phyloP scores from a whole-genome alignment of 2,329 filamentous ascomycete species.

The Talaromyces sp. region DNA sequence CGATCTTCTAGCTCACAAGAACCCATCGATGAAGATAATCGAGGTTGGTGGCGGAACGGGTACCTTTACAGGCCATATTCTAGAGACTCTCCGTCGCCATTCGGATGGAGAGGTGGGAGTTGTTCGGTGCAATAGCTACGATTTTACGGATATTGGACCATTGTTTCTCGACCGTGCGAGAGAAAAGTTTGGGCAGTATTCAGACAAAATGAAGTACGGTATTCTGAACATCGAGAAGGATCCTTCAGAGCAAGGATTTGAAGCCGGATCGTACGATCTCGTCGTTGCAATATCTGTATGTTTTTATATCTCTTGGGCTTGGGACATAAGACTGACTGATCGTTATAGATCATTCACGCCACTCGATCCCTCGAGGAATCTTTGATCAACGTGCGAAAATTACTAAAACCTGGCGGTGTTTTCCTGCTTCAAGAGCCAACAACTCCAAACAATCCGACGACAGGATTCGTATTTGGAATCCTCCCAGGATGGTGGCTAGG shows the following conservation, averaged over 20 bases:
- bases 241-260: neutral
- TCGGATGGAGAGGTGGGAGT: neutral
- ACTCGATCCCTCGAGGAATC: neutral
- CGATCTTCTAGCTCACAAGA: constrained; percentile 27
- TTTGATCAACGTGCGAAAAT: neutral
- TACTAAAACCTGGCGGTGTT: neutral
- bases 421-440: neutral
- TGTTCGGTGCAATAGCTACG: neutral
- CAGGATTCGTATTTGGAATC: neutral
- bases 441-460: neutral
- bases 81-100: neutral
- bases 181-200: neutral
- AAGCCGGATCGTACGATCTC: neutral
- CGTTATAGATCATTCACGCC: neutral
- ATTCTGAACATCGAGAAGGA: neutral
- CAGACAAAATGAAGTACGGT: neutral
- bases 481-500: neutral
- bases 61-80: neutral
- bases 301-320: neutral
- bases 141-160: neutral
- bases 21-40: constrained; percentile 44
- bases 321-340: neutral
- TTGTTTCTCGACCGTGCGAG: neutral
- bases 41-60: constrained; percentile 48
- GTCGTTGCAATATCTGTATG: neutral